phyloP scores from a whole-genome alignment of 371 early-diverging fungal genomes.

The Mucor mucedo region DNA sequence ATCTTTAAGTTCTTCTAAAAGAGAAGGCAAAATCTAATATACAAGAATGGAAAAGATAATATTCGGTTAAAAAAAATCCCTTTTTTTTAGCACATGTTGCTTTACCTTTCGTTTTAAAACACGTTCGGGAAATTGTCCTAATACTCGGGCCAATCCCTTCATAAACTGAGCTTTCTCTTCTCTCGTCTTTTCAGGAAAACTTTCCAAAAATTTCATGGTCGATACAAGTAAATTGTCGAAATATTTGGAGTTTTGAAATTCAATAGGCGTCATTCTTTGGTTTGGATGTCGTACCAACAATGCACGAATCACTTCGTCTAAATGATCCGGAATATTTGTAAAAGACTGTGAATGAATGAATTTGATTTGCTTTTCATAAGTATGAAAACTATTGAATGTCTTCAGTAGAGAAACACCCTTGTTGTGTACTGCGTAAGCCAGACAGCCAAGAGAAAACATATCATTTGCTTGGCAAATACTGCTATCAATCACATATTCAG shows the following conservation, averaged over 20 bases:
- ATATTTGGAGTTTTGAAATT: slow-evolving; percentile 72
- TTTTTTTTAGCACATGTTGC: too few species aligned
- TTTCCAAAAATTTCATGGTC: slow-evolving; percentile 81
- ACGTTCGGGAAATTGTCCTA: slow-evolving; percentile 77
- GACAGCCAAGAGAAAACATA: slow-evolving; percentile 83
- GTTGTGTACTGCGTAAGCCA: slow-evolving; percentile 78
- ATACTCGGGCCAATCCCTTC: slow-evolving; percentile 72
- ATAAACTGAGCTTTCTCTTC: slow-evolving; percentile 84
- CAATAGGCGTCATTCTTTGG: slow-evolving; percentile 61
- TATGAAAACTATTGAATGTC: slow-evolving; percentile 69
- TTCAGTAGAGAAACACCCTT: slow-evolving; percentile 70
- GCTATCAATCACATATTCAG: slow-evolving; percentile 75
- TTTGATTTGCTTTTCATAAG: slow-evolving; percentile 67
- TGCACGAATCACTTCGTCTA: slow-evolving; percentile 59
- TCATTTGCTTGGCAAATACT: slow-evolving; percentile 65
- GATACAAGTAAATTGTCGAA: slow-evolving; percentile 84
- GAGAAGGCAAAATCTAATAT: slow-evolving; percentile 64
- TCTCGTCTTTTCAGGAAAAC: slow-evolving; percentile 76
- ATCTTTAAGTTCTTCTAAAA: slow-evolving; percentile 80
- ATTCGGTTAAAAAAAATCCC: too few species aligned
- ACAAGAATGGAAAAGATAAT: too few species aligned
- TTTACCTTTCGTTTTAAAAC: slow-evolving; percentile 62
- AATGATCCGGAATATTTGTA: slow-evolving; percentile 57
- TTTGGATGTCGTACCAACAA: slow-evolving; percentile 63
- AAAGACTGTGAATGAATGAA: slow-evolving; percentile 46